These are phyloP conservation scores for Fusarium newnesense DNA, from an alignment of 2,329 filamentous ascomycete species.

Conservation along the genomic window DNA sequence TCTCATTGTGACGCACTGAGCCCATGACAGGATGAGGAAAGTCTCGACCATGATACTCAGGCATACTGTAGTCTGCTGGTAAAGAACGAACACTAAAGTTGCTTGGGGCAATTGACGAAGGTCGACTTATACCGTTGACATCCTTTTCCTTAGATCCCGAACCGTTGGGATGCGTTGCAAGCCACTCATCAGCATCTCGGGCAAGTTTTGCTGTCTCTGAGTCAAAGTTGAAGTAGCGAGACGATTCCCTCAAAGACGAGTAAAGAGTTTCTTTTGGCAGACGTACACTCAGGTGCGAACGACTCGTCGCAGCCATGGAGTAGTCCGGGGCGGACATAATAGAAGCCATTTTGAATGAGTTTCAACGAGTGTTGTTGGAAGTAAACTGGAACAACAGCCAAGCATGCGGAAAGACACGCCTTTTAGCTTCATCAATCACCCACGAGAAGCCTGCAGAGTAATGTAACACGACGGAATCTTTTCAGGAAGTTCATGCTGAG, in stretches of 20 bases:
- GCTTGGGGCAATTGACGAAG: slow-evolving; percentile 38
- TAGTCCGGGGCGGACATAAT: slow-evolving; percentile 45
- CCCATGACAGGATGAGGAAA: slow-evolving; percentile 39
- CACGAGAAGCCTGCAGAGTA: not conserved
- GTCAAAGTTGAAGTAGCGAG: slow-evolving; percentile 41
- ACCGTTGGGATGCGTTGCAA: slow-evolving; percentile 29
- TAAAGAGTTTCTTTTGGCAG: slow-evolving; percentile 41
- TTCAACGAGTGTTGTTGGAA: not conserved
- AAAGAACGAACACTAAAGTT: slow-evolving; percentile 37
- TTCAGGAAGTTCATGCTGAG: slow-evolving; percentile 21
- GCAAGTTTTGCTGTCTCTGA: slow-evolving; percentile 36
- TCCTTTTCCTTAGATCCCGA: slow-evolving; percentile 26
- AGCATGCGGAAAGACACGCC: not conserved
- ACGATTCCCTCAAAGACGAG: slow-evolving; percentile 39
- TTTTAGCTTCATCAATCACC: slow-evolving; percentile 24
- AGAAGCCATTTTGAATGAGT: slow-evolving; percentile 38
- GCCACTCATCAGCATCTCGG: slow-evolving; percentile 39
- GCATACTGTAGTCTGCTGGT: slow-evolving; percentile 26
- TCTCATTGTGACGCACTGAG: slow-evolving; percentile 37
- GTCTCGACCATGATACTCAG: slow-evolving; percentile 20
- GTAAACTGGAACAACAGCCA: not conserved
- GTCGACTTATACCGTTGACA: slow-evolving; percentile 37
- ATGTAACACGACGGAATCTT: slow-evolving; percentile 18
- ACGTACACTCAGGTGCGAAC: slow-evolving; percentile 41
- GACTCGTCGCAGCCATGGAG: slow-evolving; percentile 39